Base-by-base conservation (phyloP, 306 rosid genomes). In the Alnus glutinosa region DNA sequence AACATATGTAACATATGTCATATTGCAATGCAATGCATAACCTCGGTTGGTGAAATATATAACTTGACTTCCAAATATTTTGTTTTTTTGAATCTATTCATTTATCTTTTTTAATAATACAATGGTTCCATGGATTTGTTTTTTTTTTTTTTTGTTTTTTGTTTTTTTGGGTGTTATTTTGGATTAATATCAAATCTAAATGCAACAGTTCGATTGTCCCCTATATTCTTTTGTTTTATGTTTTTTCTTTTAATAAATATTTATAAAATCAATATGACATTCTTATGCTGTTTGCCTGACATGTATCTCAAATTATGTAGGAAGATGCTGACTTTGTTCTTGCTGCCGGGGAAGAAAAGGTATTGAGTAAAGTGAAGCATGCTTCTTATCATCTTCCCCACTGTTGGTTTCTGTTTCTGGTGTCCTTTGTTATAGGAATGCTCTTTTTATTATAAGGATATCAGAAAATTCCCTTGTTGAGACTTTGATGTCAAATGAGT, bases 301-400 rank as follows among this genome's bases (percentile, higher is more conserved):
- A 69, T 77, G 7, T 82, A 58, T 76, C 50, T 48, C 78, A 55
- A 74, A 79, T 71, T 77, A 32, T 86, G 81, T 85, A 95, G 99
- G 98, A 90, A 87, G 99, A 95, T 72, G 92, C 85, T 59, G 99
- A 95, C 81, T 95, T 91, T 83, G 80, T 91, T 86, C 85, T 90
- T 75, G 91, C 83, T 76, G 86, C 89, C 13, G 82, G 75, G 81
- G 98, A 95, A 78, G 98, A 93, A 74, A 91, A 91, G 94, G 99
- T 95, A 79, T 70, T 77, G 61, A 52, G 68, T 66, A 57, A 73
- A 42, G 14, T 69, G 13, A 36, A 59, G 57, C 74, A 30, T 48
- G 19, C 75, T 77, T 36, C 48, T 55, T 70, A 10, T 73, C 72
- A 70, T 79, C 19, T 51, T 74, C 72, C 78, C 67, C 36, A 28